Conservation (phyloP, 345 rosid species). For the Psidium guajava region DNA sequence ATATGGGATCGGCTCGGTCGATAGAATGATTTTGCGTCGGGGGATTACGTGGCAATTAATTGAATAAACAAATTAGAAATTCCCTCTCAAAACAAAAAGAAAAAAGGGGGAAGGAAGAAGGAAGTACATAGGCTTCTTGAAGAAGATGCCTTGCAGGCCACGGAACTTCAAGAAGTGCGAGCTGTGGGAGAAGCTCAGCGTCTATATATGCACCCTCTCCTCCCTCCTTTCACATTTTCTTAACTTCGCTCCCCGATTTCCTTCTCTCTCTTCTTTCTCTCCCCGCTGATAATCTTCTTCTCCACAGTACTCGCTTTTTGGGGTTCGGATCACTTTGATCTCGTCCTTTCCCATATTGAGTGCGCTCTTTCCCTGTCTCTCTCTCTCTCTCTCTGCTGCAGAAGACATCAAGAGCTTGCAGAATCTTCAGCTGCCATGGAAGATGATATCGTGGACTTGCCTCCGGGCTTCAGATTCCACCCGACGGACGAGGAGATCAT, state of each 20-base stretch:
- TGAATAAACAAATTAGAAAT: background rate
- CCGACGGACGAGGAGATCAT: slow-evolving; percentile 92
- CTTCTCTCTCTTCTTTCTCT: background rate
- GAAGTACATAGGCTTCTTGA: slow-evolving; percentile 20
- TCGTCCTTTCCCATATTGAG: background rate
- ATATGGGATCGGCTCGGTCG: accelerated
- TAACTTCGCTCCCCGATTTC: background rate
- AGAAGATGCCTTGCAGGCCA: slow-evolving; percentile 50
- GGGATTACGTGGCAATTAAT: background rate
- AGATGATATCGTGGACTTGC: slow-evolving; percentile 44
- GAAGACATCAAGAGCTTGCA: background rate
- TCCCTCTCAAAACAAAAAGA: background rate
- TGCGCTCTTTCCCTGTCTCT: background rate
- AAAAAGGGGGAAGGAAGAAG: too few species aligned
- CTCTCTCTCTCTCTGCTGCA: background rate
- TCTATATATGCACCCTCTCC: slow-evolving; percentile 39
- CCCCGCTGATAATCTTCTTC: background rate
- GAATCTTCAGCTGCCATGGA: slow-evolving; percentile 18
- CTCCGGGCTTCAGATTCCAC: slow-evolving; percentile 87
- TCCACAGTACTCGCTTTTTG: background rate
- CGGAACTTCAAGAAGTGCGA: slow-evolving; percentile 31
- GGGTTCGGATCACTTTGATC: background rate
- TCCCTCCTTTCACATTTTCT: slow-evolving; percentile 35
- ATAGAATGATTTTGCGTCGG: accelerated
- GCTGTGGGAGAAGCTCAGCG: slow-evolving; percentile 12